phyloP scores from a whole-genome alignment of 768 basidiomycete genomes.

The Strobilomyces echinocephalus region DNA sequence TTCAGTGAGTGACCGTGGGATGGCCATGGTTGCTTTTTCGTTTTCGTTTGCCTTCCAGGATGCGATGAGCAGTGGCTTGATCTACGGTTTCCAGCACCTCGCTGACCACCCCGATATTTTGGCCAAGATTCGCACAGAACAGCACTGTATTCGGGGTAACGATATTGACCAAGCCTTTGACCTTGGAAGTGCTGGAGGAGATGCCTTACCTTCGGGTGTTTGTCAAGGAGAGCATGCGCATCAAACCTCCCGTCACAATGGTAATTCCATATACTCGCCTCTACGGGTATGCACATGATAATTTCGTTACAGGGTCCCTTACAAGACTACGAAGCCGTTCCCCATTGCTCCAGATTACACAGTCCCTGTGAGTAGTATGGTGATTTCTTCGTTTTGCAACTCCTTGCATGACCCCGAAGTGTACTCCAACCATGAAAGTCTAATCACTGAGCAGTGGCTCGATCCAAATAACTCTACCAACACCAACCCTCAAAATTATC shows the following conservation, averaged over 20 bases:
- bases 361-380: conserved; percentile 86
- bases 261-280: conserved; percentile 35
- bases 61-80: conserved; percentile 95
- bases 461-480: conserved; percentile 75
- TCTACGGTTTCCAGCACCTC: conserved; percentile 94
- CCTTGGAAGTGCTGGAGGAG: conserved; percentile 83
- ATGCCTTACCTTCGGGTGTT: conserved; percentile 92
- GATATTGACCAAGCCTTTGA: conserved; percentile 72
- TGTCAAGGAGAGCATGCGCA: conserved; percentile 88
- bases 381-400: conserved; percentile 91
- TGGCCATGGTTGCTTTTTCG: conserved; percentile 94
- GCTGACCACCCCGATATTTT: conserved; percentile 88
- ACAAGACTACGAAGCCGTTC: conserved; percentile 83
- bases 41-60: conserved; percentile 97
- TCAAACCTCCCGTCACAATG: conserved; percentile 96
- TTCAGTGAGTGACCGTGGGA: conserved; percentile 92
- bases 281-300: conserved; percentile 2
- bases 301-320: conserved; percentile 68
- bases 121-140: conserved; percentile 87
- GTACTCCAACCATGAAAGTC: conserved; percentile 80
- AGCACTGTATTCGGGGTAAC: conserved; percentile 74
- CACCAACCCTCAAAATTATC: conserved; percentile 87
- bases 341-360: conserved; percentile 88
- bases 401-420: conserved; percentile 86
- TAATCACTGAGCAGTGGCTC: conserved; percentile 91